Percentiles rank a stretch among this genome's conserved stretches.
These are phyloP conservation scores for Colletotrichum brevisporum DNA, from an alignment of 2,329 filamentous ascomycete species.

Conservation along the genomic window DNA sequence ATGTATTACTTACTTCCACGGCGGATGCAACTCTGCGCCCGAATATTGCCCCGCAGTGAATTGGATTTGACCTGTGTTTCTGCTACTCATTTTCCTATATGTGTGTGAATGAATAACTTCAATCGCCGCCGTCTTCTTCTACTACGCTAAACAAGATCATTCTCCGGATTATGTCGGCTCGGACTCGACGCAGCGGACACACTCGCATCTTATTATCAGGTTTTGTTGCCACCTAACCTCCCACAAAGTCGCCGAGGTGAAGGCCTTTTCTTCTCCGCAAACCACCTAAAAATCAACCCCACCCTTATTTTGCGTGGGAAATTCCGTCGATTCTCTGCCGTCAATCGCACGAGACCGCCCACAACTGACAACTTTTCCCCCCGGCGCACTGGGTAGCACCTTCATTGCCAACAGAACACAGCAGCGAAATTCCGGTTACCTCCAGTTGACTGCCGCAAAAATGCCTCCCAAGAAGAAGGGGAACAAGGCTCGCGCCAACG, in stretches of 20 bases:
- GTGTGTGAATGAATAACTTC: conserved; percentile 9
- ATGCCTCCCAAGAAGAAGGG: conserved; percentile 97
- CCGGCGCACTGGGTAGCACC: conserved; percentile 14
- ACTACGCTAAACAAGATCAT: conserved; percentile 9
- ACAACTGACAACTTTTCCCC: conserved; percentile 23
- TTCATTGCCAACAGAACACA: neutral
- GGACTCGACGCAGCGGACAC: conserved; percentile 9
- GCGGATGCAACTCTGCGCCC: neutral
- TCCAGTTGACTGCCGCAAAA: conserved; percentile 49
- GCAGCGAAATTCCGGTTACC: neutral
- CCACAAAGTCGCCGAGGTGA: neutral
- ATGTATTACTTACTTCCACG: neutral
- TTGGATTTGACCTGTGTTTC: conserved; percentile 8
- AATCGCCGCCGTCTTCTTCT: neutral
- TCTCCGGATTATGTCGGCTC: conserved; percentile 36
- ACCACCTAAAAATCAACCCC: conserved; percentile 25
- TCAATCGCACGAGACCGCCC: conserved; percentile 28
- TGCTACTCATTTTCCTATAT: neutral
- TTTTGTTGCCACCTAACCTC: conserved; percentile 28
- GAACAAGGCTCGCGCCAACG: conserved; percentile 84
- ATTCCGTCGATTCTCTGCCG: conserved; percentile 25
- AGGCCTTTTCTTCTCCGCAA: conserved; percentile 11
- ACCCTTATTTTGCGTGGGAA: conserved; percentile 26
- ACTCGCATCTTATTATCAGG: conserved; percentile 14
- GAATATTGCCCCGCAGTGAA: conserved; percentile 36